A percentile compares a stretch with the other conserved stretches of the same genome.
Evolutionary conservation across 306 rosid species (phyloP).

Genomic region (Vachellia pachyceras): DNA sequence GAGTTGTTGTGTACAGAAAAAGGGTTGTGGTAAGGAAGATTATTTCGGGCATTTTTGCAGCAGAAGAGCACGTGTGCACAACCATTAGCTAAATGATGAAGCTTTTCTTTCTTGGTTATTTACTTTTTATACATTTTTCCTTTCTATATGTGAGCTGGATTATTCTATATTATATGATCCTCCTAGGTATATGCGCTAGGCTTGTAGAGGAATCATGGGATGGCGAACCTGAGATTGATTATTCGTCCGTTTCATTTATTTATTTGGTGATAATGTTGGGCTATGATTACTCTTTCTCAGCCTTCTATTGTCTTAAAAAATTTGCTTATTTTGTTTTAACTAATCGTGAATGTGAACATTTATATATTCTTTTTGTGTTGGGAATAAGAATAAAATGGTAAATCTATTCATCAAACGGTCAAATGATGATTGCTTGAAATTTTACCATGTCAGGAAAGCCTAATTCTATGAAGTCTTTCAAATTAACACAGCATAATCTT

Average conservation of each 20-base stretch:
- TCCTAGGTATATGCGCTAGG: background rate
- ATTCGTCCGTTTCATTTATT: background rate
- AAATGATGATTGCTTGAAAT: background rate
- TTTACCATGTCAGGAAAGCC: background rate
- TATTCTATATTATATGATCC: background rate
- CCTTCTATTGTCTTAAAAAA: background rate
- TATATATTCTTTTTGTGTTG: no score
- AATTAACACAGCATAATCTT: background rate
- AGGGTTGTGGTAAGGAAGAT: background rate
- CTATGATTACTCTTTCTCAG: background rate
- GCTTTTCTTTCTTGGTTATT: background rate
- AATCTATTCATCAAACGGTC: background rate
- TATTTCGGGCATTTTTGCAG: background rate
- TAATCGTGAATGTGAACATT: background rate
- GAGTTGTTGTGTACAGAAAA: background rate
- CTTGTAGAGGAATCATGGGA: background rate
- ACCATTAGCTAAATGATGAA: background rate
- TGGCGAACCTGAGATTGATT: background rate
- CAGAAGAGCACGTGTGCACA: constrained; percentile 24
- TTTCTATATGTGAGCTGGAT: background rate
- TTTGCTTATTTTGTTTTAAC: background rate
- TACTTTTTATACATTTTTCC: background rate
- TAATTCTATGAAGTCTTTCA: background rate
- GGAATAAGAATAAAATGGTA: background rate
- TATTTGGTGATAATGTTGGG: background rate